A percentile compares a stretch with the other conserved stretches of the same genome.
These are phyloP conservation scores for Jaminaea rosea DNA, from an alignment of 1,284 basidiomycete genomes.

Conservation along the genomic window DNA sequence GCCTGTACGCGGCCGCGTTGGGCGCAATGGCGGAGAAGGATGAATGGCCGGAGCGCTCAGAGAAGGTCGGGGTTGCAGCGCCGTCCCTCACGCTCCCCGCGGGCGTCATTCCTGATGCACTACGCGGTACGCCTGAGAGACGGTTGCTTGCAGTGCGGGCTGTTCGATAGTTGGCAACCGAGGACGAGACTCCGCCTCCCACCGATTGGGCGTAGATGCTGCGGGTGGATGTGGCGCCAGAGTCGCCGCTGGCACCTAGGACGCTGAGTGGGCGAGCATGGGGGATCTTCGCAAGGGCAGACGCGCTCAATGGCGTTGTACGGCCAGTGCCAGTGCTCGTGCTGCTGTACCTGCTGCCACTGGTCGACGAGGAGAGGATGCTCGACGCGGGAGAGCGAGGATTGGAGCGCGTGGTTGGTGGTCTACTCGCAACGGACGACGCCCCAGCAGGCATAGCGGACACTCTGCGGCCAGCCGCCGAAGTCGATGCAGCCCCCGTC, in stretches of 20 bases:
- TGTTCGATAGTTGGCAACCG: constrained; percentile 25
- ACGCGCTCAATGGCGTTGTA: constrained; percentile 34
- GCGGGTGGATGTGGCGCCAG: neutral
- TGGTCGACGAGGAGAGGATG: constrained; percentile 3
- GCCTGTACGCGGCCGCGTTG: constrained; percentile 59
- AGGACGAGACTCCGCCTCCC: constrained; percentile 17
- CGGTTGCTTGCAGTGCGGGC: constrained; percentile 7
- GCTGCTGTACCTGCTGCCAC: constrained; percentile 2
- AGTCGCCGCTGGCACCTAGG: neutral
- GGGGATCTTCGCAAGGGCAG: constrained; percentile 30
- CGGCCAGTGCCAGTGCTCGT: constrained; percentile 16
- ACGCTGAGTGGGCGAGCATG: constrained; percentile 12
- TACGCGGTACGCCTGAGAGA: neutral
- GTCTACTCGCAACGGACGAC: constrained; percentile 2
- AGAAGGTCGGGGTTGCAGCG: neutral
- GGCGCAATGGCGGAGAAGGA: too few species aligned
- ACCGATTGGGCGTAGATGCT: constrained; percentile 1
- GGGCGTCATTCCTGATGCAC: too few species aligned
- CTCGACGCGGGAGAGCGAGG: constrained; percentile 25
- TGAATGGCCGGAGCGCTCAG: neutral
- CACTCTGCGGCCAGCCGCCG: too few species aligned
- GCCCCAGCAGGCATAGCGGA: too few species aligned
- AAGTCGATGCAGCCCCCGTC: constrained; percentile 6
- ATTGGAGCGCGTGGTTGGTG: constrained; percentile 23
- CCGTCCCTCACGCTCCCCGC: neutral